Percentiles rank a stretch among this genome's conserved stretches.
phyloP scores from a whole-genome alignment of 2,329 filamentous ascomycete genomes.

The Neopestalotiopsis sp. region DNA sequence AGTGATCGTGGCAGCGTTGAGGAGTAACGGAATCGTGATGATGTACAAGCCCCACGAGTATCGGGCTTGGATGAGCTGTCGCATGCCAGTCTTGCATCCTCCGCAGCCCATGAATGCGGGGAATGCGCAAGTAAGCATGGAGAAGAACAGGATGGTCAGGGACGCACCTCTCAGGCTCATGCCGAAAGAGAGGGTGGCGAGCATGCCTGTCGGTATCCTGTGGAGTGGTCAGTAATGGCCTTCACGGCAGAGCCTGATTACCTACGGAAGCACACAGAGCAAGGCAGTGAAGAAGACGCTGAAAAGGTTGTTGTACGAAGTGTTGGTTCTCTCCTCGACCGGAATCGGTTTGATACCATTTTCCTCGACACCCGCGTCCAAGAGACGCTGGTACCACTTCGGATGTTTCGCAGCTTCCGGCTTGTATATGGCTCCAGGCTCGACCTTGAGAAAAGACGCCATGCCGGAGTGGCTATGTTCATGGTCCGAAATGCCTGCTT shows the following conservation, averaged over 20 bases:
- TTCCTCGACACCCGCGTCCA: slow-evolving; percentile 54
- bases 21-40: slow-evolving; percentile 53
- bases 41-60: slow-evolving; percentile 63
- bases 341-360: slow-evolving; percentile 63
- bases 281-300: slow-evolving; percentile 65
- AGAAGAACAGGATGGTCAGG: slow-evolving; percentile 65
- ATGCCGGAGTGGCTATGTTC: slow-evolving; percentile 25
- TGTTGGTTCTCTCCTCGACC: slow-evolving; percentile 56
- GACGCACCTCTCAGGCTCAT: slow-evolving; percentile 60
- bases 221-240: slow-evolving; percentile 9
- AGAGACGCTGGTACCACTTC: slow-evolving; percentile 47
- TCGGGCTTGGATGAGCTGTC: slow-evolving; percentile 65
- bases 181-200: slow-evolving; percentile 58
- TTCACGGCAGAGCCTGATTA: slow-evolving; percentile 20
- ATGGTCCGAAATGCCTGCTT: slow-evolving; percentile 13
- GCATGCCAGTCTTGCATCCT: slow-evolving; percentile 61
- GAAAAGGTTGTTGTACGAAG: slow-evolving; percentile 59
- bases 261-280: slow-evolving; percentile 62
- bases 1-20: slow-evolving; percentile 62
- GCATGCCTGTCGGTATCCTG: slow-evolving; percentile 62
- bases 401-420: slow-evolving; percentile 33
- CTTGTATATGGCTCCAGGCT: slow-evolving; percentile 40
- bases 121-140: slow-evolving; percentile 55
- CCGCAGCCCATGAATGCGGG: slow-evolving; percentile 61
- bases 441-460: slow-evolving; percentile 30